Conservation (phyloP, 2,329 filamentous ascomycete genomes). For the Gremmenia infestans region DNA sequence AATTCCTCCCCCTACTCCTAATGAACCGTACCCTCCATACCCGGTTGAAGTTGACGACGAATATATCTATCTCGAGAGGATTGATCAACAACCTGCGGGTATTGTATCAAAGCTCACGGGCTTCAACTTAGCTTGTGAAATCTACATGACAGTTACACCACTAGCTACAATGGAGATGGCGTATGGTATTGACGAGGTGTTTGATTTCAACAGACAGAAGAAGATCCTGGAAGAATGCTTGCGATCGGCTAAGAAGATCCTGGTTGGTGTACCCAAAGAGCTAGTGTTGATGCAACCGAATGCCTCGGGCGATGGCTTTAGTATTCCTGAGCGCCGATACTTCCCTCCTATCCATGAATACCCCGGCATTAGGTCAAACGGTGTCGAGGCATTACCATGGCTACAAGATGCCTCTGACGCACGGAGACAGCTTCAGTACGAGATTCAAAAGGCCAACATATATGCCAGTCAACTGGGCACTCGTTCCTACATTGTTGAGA, state of each 20-base stretch:
- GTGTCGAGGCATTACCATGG: slow-evolving; percentile 28
- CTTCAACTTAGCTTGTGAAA: slow-evolving; percentile 73
- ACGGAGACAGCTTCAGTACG: slow-evolving; percentile 64
- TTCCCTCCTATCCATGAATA: slow-evolving; percentile 42
- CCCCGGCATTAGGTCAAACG: slow-evolving; percentile 27
- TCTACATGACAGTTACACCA: slow-evolving; percentile 76
- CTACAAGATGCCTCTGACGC: slow-evolving; percentile 10
- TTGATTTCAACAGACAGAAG: slow-evolving; percentile 73
- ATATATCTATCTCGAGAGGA: slow-evolving; percentile 66
- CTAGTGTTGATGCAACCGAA: slow-evolving; percentile 48
- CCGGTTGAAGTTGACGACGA: slow-evolving; percentile 81
- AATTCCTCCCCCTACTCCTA: slow-evolving; percentile 70
- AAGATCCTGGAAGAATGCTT: slow-evolving; percentile 67
- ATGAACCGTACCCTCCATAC: slow-evolving; percentile 71
- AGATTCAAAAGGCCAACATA: slow-evolving; percentile 90
- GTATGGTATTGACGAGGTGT: slow-evolving; percentile 72
- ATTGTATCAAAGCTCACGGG: slow-evolving; percentile 68
- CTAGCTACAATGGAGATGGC: slow-evolving; percentile 76
- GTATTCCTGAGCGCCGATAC: slow-evolving; percentile 44
- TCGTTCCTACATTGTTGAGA: slow-evolving; percentile 78
- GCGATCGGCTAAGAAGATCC: slow-evolving; percentile 61
- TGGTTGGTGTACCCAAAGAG: slow-evolving; percentile 63
- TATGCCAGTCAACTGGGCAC: slow-evolving; percentile 78
- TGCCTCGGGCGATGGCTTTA: slow-evolving; percentile 36
- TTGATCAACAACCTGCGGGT: slow-evolving; percentile 64